These are phyloP conservation scores for Chlorencoelia australis DNA, from an alignment of 2,329 filamentous ascomycete genomes.

Conservation along the genomic window DNA sequence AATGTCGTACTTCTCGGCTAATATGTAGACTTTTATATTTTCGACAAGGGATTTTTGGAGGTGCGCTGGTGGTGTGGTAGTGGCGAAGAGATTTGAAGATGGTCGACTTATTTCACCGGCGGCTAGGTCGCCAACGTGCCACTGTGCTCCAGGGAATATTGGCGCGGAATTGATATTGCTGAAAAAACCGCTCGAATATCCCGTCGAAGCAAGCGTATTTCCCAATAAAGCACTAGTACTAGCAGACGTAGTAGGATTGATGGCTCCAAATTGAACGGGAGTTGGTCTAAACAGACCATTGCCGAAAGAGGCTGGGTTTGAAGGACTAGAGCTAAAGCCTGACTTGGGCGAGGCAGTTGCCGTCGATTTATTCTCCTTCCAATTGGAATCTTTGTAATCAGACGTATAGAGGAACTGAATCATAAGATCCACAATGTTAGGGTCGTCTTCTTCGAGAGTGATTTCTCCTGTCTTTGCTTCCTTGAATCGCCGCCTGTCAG, in stretches of 20 bases:
- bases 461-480: slow-evolving; percentile 6
- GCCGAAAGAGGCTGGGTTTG: not conserved
- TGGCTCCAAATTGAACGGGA: too few relatives aligned
- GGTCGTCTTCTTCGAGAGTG: slow-evolving; percentile 7
- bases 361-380: slow-evolving; percentile 3
- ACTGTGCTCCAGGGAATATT: too few relatives aligned
- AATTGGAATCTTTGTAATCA: not conserved
- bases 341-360: not conserved
- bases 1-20: slow-evolving; percentile 12
- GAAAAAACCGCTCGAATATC: too few relatives aligned
- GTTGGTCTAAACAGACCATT: too few relatives aligned
- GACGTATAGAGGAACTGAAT: slow-evolving; percentile 6
- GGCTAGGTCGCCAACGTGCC: too few relatives aligned
- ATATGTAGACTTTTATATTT: slow-evolving; percentile 9
- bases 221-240: not conserved
- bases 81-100: too few relatives aligned
- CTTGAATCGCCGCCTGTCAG: slow-evolving; percentile 1
- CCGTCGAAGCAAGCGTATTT: too few relatives aligned
- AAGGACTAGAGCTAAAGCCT: not conserved
- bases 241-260: not conserved
- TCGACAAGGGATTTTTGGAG: slow-evolving; percentile 5
- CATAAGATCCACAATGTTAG: slow-evolving; percentile 6
- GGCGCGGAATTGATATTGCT: too few relatives aligned
- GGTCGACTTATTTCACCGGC: too few relatives aligned
- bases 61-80: too few relatives aligned